Evolutionary conservation across 1,284 basidiomycete species (phyloP).

Genomic region (Moesziomyces parantarcticus): DNA sequence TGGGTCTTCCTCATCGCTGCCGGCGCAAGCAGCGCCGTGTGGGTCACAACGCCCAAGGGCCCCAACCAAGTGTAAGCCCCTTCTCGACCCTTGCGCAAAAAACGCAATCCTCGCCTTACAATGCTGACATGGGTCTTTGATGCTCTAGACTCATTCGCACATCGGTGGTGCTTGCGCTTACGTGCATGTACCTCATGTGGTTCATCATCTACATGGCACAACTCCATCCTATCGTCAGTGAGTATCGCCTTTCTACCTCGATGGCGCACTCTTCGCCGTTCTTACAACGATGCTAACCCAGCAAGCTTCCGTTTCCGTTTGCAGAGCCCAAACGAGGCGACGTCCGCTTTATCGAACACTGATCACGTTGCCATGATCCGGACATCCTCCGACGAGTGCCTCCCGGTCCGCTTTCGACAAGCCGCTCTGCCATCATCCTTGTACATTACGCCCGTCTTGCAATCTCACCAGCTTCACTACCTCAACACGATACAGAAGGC

Average conservation of each 20-base stretch:
- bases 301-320: background rate
- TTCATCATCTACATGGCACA: conserved; percentile 67
- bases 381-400: background rate
- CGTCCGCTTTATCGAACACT: conserved; percentile 57
- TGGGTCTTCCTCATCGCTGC: conserved; percentile 60
- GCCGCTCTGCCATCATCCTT: background rate
- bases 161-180: conserved; percentile 56
- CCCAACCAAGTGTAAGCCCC: conserved; percentile 66
- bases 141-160: conserved; percentile 60
- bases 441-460: background rate
- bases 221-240: conserved; percentile 66
- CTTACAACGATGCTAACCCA: background rate
- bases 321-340: conserved; percentile 61
- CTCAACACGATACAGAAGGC: background rate
- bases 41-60: conserved; percentile 63
- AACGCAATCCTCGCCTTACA: background rate
- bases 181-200: conserved; percentile 68
- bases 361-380: background rate
- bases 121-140: conserved; percentile 3
- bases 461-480: background rate
- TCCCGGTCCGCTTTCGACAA: background rate
- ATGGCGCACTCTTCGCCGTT: too few relatives aligned
- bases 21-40: conserved; percentile 48
- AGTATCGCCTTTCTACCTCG: conserved; percentile 17
- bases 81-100: background rate